phyloP scores from a whole-genome alignment of 2,329 filamentous ascomycete genomes.

The Colletotrichum siamense region DNA sequence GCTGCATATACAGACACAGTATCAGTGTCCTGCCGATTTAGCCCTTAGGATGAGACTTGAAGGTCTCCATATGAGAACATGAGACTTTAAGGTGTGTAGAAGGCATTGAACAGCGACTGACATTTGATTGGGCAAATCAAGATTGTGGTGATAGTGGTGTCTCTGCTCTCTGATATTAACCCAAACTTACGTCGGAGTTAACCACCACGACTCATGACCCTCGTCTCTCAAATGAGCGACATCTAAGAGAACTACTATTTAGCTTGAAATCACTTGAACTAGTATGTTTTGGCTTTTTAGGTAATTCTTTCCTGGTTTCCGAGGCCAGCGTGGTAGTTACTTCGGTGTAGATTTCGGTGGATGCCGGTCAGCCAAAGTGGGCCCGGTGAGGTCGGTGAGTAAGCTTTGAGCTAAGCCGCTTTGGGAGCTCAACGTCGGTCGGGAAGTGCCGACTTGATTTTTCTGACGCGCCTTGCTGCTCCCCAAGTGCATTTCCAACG shows the following conservation, averaged over 20 bases:
- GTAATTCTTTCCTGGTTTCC: neutral
- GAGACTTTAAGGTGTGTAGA: neutral
- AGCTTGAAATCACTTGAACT: neutral
- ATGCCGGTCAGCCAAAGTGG: neutral
- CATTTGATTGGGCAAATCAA: neutral
- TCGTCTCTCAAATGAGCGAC: neutral
- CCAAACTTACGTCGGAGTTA: neutral
- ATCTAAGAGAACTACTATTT: rapidly evolving
- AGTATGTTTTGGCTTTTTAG: neutral
- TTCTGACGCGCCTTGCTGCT: constrained; percentile 21
- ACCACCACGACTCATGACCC: neutral
- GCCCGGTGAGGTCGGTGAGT: neutral
- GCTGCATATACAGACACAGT: neutral
- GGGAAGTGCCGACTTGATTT: constrained; percentile 20
- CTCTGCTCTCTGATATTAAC: neutral
- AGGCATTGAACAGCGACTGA: neutral
- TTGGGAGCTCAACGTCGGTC: neutral
- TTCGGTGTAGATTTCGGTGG: neutral
- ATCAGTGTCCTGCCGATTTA: rapidly evolving
- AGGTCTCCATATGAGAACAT: neutral
- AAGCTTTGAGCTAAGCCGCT: neutral
- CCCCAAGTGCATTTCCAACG: constrained; percentile 18
- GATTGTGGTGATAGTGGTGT: neutral
- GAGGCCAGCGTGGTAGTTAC: neutral
- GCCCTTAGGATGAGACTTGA: neutral